Base-by-base conservation (phyloP, 2,329 filamentous ascomycete species). In the Fusarium sp. region DNA sequence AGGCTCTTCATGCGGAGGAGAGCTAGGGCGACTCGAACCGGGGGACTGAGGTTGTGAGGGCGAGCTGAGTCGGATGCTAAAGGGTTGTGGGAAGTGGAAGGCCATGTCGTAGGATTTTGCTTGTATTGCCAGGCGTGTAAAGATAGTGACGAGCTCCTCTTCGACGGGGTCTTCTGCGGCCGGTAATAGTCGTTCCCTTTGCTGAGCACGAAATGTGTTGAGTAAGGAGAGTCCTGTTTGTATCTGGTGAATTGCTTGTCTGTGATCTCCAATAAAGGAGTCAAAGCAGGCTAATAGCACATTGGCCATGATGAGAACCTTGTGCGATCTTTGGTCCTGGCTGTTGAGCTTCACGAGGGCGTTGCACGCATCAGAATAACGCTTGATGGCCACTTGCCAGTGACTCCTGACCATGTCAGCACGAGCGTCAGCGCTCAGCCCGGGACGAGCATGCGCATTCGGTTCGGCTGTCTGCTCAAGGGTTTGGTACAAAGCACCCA, bases 71-170 rank as follows among this genome's bases (percentile, higher is more conserved):
- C 85, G 86, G 69, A 92, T 89, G 8, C 91, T 89, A 65, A 87
- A 90, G 1, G 90, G 90, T 33, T 90, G 85, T 1, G 90, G 90
- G 68, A 92, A 91, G 78, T 92, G 90, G 76, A 92, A 92, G 35
- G 90, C 90, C 89, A 92, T 90, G 75, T 92, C 90, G 78, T 92
- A 92, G 1, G 90, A 91, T 77, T 92, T 92, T 50, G 90, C 90
- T 79, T 92, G 90, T 50, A 92, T 90, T 3, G 89, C 90, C 3
- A 92, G 83, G 6, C 90, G 86, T 2, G 88, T 91, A 74, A 92
- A 92, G 84, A 92, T 91, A 59, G 90, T 88, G 7, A 90, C 84
- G 30, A 92, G 84, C 76, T 92, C 90, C 60, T 89, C 86, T 71
- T 90, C 88, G 7, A 89, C 84, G 1, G 87, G 84, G 64, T 88